Conservation (phyloP, 2,329 filamentous ascomycete species). For the Ambrosiella cleistominuta region DNA sequence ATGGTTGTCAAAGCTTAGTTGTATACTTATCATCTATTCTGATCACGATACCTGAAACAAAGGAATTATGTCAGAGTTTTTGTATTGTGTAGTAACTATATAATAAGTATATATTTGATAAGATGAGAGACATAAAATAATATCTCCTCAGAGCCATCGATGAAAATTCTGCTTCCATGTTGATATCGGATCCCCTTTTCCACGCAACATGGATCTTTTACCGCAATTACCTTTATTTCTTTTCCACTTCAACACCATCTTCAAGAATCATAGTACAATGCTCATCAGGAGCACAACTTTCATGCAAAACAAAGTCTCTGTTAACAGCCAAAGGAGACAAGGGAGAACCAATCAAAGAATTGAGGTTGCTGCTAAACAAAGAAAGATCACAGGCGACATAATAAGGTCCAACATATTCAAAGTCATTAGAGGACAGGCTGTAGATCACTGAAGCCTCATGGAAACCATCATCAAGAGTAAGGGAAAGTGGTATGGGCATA, state of each 20-base stretch:
- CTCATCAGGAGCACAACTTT: slow-evolving; percentile 2
- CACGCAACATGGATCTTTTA: background rate
- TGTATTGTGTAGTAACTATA: too few species aligned
- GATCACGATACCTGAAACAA: background rate
- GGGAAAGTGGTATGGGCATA: slow-evolving; percentile 3
- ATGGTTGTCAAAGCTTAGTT: slow-evolving; percentile 31
- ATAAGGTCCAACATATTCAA: background rate
- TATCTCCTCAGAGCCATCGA: too few species aligned
- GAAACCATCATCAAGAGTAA: slow-evolving; percentile 3
- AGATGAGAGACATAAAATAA: too few species aligned
- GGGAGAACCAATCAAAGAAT: background rate
- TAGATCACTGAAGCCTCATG: slow-evolving; percentile 4
- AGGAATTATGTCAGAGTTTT: too few species aligned
- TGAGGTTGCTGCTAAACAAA: background rate
- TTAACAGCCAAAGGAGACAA: background rate
- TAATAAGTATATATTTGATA: too few species aligned
- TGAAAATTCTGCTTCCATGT: too few species aligned
- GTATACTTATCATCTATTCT: background rate
- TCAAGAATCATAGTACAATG: background rate
- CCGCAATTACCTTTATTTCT: background rate
- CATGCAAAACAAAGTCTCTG: background rate
- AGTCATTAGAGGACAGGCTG: background rate
- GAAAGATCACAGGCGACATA: slow-evolving; percentile 4
- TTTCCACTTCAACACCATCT: background rate
- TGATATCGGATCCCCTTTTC: too few species aligned